Base-by-base conservation (phyloP, 2,329 filamentous ascomycete species). In the Alternaria brassicicola region DNA sequence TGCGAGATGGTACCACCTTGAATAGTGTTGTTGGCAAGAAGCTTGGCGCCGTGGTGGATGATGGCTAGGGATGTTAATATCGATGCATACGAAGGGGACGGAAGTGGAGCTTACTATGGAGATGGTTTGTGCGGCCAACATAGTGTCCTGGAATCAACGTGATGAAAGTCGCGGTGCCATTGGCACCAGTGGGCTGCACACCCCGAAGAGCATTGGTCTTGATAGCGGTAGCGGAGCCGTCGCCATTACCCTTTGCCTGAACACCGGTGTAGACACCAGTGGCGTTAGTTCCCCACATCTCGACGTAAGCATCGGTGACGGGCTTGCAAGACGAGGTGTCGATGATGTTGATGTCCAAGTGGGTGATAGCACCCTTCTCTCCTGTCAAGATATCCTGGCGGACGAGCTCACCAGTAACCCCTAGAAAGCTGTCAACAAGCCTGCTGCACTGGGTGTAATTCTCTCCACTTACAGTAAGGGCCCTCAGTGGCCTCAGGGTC, bases 261-360 rank as follows among this genome's bases (percentile, higher is more conserved):
- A 84, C 75, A 52, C 82, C 83, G 15, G 78, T 79, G 72, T 85
- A 84, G 15, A 82, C 78, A 41, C 82, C 71, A 42, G 66, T 71
- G 12, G 65, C 54, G 43, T 74, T 75, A 48, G 46, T 47, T 39
- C 71, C 69, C 84, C 84, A 86, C 61, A 85, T 79, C 65, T 86
- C 84, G 15, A 86, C 69, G 50, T 79, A 83, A 9, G 81, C 78
- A 59, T 82, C 73, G 2, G 79, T 76, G 2, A 85, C 78, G 10
- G 82, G 80, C 68, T 83, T 75, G 75, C 84, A 86, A 5, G 81
- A 83, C 15, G 78, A 73, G 21, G 83, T 79, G 62, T 86, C 83
- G 45, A 86, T 77, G 28, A 86, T 74, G 69, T 85, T 84, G 62
- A 84, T 78, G 66, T 85, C 83, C 19, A 85, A 65, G n/a, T 80